A percentile compares a stretch with the other conserved stretches of the same genome.
Conservation (phyloP, 805 yeast species). For the Yarrowia keelungensis region DNA sequence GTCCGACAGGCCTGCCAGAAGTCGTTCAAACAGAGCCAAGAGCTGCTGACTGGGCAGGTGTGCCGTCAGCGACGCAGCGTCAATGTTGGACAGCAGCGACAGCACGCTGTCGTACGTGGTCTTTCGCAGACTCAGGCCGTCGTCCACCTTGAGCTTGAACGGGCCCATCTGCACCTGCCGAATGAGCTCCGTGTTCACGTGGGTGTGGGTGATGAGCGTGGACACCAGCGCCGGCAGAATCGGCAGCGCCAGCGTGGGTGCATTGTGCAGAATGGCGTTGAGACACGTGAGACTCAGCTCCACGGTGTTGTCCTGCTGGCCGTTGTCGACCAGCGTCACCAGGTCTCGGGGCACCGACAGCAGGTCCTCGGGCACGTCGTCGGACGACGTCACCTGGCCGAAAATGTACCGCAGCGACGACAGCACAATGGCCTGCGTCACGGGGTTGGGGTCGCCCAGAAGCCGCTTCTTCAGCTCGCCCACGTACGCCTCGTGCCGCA, state of each 20-base stretch:
- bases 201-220: conserved; percentile 56
- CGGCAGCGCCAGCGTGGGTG: conserved; percentile 57
- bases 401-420: conserved; percentile 53
- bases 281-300: conserved; percentile 66
- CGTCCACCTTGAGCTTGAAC: conserved; percentile 80
- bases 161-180: conserved; percentile 84
- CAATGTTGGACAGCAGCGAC: conserved; percentile 56
- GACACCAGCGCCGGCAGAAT: conserved; percentile 55
- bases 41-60: conserved; percentile 47
- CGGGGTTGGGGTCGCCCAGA: conserved; percentile 42
- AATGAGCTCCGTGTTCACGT: conserved; percentile 50
- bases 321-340: conserved; percentile 43
- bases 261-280: conserved; percentile 65
- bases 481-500: conserved; percentile 48
- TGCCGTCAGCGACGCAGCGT: conserved; percentile 47
- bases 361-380: conserved; percentile 23
- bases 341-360: conserved; percentile 42
- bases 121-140: conserved; percentile 75
- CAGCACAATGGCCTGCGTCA: conserved; percentile 47
- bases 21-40: conserved; percentile 52
- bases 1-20: conserved; percentile 64
- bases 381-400: conserved; percentile 45
- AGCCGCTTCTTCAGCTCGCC: conserved; percentile 46
- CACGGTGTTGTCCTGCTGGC: conserved; percentile 56
- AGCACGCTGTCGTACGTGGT: conserved; percentile 69